Conservation (phyloP, 331 rosid genomes). For the Ulmus americana region DNA sequence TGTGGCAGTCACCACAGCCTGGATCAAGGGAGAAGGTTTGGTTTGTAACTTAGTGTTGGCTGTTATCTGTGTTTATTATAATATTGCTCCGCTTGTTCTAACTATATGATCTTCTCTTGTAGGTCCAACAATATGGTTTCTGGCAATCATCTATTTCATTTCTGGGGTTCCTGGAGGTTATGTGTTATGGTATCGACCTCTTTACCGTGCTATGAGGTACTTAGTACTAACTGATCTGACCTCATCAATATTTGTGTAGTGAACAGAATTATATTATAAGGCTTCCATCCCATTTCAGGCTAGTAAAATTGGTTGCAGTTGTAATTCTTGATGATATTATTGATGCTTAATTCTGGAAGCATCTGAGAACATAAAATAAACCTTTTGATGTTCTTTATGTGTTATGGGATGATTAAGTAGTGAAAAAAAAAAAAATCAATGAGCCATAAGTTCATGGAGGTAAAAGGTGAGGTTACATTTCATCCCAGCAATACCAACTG, state of each 20-base stretch:
- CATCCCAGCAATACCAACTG: neutral
- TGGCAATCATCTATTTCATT: constrained; percentile 36
- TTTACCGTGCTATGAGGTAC: constrained; percentile 79
- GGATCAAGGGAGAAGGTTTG: constrained; percentile 45
- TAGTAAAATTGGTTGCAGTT: neutral
- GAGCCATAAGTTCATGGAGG: too few species aligned
- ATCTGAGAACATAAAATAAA: neutral
- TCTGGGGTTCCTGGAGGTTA: constrained; percentile 34
- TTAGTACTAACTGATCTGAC: constrained; percentile 25
- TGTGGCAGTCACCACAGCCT: constrained; percentile 52
- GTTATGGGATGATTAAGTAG: too few species aligned
- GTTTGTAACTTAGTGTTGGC: neutral
- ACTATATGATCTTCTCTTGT: constrained; percentile 6
- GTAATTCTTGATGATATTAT: neutral
- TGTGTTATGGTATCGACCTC: constrained; percentile 50
- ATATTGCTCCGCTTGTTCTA: constrained; percentile 10
- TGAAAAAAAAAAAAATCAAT: too few species aligned
- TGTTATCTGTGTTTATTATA: neutral
- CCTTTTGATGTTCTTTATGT: too few species aligned
- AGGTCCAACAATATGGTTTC: constrained; percentile 37
- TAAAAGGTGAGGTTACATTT: neutral
- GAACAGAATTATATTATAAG: neutral
- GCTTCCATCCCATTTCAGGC: constrained; percentile 17
- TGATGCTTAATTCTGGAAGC: neutral
- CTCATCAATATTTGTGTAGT: constrained; percentile 6